Percentiles rank a stretch among this genome's conserved stretches.
phyloP scores from a whole-genome alignment of 305 asterid species.

The Solanum hybrid region DNA sequence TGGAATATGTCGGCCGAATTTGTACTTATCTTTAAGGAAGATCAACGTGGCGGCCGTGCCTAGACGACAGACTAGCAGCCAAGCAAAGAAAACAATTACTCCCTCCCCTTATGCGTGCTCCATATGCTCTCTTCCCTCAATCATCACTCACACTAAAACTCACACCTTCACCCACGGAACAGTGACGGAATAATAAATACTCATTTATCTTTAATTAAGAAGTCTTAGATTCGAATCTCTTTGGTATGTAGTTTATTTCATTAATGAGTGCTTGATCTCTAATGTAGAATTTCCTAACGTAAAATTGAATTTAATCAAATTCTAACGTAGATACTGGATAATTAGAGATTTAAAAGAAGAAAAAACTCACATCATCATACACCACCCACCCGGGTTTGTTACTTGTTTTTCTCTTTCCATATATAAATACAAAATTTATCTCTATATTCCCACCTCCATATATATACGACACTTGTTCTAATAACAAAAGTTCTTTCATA shows the following conservation, averaged over 20 bases:
- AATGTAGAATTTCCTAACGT: rapidly evolving
- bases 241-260: no score
- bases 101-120: constrained; percentile 15
- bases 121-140: constrained; percentile 9
- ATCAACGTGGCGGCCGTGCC: constrained; percentile 39
- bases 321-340: rapidly evolving
- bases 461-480: constrained; percentile 18
- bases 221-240: rapidly evolving
- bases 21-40: constrained; percentile 30
- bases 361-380: neutral
- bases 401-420: neutral
- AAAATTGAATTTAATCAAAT: no score
- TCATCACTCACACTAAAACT: neutral
- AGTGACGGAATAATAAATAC: no score
- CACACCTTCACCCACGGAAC: neutral
- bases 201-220: rapidly evolving
- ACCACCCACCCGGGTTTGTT: neutral
- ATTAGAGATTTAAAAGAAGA: no score
- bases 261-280: rapidly evolving
- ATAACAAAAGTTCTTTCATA: constrained; percentile 14
- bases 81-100: neutral
- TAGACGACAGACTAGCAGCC: constrained; percentile 36
- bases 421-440: neutral
- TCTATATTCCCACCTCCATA: constrained; percentile 17
- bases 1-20: constrained; percentile 30